A percentile compares a stretch with the other conserved stretches of the same genome.
These are phyloP conservation scores for Sherardia arvensis DNA, from an alignment of 257 asterid genomes.

Conservation along the genomic window DNA sequence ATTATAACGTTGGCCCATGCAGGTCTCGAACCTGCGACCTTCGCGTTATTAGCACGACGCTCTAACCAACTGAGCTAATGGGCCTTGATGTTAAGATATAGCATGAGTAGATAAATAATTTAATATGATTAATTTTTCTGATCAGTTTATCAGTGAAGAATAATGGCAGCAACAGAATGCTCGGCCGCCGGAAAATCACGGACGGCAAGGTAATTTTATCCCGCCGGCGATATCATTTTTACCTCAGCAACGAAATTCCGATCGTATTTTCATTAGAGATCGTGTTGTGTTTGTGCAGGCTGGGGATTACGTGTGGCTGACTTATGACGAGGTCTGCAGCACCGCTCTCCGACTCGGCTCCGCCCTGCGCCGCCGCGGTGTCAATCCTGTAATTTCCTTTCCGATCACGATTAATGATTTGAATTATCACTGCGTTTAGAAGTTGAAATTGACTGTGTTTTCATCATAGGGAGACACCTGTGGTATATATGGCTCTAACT, in stretches of 20 bases:
- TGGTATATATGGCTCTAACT: constrained; percentile 82
- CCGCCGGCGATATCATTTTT: background rate
- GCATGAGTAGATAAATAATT: too few relatives aligned
- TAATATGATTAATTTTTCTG: too few relatives aligned
- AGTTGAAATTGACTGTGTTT: background rate
- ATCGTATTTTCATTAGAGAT: background rate
- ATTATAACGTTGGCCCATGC: constrained; percentile 34
- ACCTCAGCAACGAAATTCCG: background rate
- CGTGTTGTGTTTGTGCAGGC: constrained; percentile 33
- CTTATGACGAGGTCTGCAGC: constrained; percentile 49
- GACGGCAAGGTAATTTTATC: constrained; percentile 51
- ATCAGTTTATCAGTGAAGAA: constrained; percentile 39
- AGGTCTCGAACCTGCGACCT: constrained; percentile 43
- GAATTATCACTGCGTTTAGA: background rate
- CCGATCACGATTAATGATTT: background rate
- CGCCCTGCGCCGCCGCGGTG: constrained; percentile 64
- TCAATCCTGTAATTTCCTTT: constrained; percentile 46
- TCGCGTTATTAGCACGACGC: constrained; percentile 41
- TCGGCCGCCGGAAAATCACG: constrained; percentile 51
- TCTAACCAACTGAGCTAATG: constrained; percentile 39
- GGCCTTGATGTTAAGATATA: too few relatives aligned
- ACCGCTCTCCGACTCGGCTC: constrained; percentile 54
- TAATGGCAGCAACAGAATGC: constrained; percentile 40
- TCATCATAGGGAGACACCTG: constrained; percentile 62
- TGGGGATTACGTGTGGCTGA: constrained; percentile 55